Conservation (phyloP, 73 alveolate species). For the Paramecium sonneborni region DNA sequence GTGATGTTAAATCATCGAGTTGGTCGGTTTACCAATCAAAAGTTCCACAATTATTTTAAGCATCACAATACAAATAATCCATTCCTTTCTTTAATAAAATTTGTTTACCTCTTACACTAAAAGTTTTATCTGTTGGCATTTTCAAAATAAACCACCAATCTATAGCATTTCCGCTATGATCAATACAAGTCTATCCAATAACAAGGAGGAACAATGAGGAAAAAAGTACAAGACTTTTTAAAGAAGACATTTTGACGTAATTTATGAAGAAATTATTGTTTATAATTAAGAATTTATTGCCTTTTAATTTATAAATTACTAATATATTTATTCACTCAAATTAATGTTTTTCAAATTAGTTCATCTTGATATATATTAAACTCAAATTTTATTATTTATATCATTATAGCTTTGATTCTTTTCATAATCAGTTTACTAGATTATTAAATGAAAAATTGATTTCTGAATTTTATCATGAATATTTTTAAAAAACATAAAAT, state of each 20-base stretch:
- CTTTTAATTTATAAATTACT: neutral
- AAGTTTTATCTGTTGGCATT: neutral
- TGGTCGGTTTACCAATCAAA: neutral
- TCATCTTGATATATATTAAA: no score
- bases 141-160: constrained; percentile 47
- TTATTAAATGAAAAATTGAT: no score
- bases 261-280: neutral
- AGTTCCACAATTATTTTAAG: constrained; percentile 6
- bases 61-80: constrained; percentile 54
- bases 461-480: no score
- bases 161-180: neutral
- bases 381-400: no score
- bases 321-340: neutral
- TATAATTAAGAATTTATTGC: neutral
- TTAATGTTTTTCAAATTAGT: neutral
- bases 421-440: no score
- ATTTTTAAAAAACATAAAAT: no score
- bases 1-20: constrained; percentile 7
- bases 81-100: neutral
- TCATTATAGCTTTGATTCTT: no score
- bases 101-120: neutral
- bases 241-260: neutral
- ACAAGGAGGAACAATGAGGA: neutral
- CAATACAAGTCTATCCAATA: neutral
- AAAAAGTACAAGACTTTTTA: neutral